These are phyloP conservation scores for Papiliotrema nemorosa DNA, from an alignment of 1,284 basidiomycete genomes.

Conservation along the genomic window DNA sequence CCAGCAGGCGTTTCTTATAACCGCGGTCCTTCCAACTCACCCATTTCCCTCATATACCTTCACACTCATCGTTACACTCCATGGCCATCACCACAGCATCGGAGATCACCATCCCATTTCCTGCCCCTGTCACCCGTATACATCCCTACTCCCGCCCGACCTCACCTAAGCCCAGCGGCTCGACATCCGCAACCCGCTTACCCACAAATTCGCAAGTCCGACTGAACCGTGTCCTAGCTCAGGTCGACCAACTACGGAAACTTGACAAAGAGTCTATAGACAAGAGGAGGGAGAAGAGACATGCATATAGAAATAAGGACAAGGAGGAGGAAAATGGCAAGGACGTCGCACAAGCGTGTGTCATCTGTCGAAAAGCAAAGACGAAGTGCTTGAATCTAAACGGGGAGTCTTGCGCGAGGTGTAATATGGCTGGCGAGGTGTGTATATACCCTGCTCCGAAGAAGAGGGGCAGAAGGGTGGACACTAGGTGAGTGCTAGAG, in stretches of 20 bases:
- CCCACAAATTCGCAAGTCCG: neutral
- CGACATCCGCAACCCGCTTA: no score
- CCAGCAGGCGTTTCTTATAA: no score
- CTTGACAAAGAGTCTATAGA: slow-evolving; percentile 1
- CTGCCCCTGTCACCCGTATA: no score
- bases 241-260: slow-evolving; percentile 1
- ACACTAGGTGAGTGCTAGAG: neutral
- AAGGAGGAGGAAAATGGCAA: neutral
- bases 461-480: neutral
- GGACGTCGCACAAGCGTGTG: neutral
- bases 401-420: slow-evolving; percentile 1
- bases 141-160: no score
- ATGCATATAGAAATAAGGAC: slow-evolving; percentile 3
- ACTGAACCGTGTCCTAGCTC: neutral
- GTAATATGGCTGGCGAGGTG: neutral
- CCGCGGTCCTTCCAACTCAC: no score
- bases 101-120: no score
- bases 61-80: no score
- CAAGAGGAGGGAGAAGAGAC: slow-evolving; percentile 1
- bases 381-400: slow-evolving; percentile 2
- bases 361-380: neutral
- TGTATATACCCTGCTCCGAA: slow-evolving; percentile 2
- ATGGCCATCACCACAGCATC: no score
- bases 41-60: no score
- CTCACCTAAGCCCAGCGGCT: no score